A percentile compares a stretch with the other conserved stretches of the same genome.
Conservation (phyloP, 257 asterid species). For the Knoxia roxburghii region DNA sequence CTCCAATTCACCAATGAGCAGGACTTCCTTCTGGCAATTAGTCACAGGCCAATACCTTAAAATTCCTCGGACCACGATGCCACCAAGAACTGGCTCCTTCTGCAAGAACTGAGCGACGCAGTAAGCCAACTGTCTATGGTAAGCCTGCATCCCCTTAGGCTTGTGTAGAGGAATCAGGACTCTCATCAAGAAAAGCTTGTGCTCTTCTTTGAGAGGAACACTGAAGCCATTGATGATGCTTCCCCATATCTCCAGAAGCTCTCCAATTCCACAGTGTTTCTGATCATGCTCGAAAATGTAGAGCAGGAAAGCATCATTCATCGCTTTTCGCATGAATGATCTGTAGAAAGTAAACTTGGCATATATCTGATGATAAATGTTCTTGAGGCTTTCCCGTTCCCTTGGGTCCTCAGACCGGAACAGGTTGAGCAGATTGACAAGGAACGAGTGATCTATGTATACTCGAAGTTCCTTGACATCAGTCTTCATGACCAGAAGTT, state of each 20-base stretch:
- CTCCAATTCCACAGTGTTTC: constrained; percentile 65
- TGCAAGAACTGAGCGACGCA: constrained; percentile 69
- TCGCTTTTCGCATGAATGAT: constrained; percentile 69
- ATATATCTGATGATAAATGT: constrained; percentile 55
- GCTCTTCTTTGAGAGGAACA: constrained; percentile 73
- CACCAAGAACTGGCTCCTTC: constrained; percentile 62
- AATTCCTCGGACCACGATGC: constrained; percentile 45
- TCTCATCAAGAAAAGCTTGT: constrained; percentile 53
- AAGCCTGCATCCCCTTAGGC: constrained; percentile 65
- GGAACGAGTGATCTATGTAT: constrained; percentile 41
- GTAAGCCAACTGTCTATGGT: constrained; percentile 65
- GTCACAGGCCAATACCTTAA: constrained; percentile 66
- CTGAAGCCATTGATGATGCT: constrained; percentile 73
- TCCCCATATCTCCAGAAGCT: constrained; percentile 73
- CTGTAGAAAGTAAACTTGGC: constrained; percentile 47
- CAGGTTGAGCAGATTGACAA: constrained; percentile 45
- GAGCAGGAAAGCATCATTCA: constrained; percentile 62
- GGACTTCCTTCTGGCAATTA: constrained; percentile 68
- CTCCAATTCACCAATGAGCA: constrained; percentile 69
- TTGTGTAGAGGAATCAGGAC: constrained; percentile 63
- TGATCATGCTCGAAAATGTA: constrained; percentile 50
- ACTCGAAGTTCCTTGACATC: constrained; percentile 31
- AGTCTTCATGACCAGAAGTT: constrained; percentile 27
- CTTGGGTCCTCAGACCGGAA: constrained; percentile 75
- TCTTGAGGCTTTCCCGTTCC: constrained; percentile 65